Evolutionary conservation across 176 grass and related monocot genomes (phyloP), one percentile per base, ranked within the genome.

Genomic region (Carex myosuroides): DNA sequence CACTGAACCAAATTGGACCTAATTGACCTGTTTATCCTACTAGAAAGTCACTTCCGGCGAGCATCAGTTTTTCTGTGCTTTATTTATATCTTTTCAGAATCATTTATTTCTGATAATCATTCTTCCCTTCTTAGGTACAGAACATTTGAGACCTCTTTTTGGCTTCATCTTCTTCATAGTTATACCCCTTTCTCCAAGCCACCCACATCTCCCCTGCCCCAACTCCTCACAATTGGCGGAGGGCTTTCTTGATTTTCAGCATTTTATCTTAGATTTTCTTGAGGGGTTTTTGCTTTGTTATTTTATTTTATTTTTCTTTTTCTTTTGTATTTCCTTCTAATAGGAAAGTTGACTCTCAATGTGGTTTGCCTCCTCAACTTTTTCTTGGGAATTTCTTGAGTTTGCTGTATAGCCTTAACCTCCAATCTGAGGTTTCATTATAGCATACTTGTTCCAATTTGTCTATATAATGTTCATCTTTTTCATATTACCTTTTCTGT

Each of bases 401-500:
- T 55, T 76, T 54, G 13, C 22, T 76, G 21, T 29, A 76, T 72
- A 24, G 22, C 4, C 10, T 20, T 74, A 22, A 74, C 42, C 70
- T 24, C 18, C 42, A 50, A 29, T 29, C 39, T 50, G 21, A 76
- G 3, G 11, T 76, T 16, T 76, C 22, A 17, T 53, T n/a, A 14
- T 6, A 22, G 33, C 0, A 8, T 39, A 37, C 37, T 18, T 73
- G 41, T 73, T 74, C 26, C 48, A 55, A 24, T 76, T 76, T 32
- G 44, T 55, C 21, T 54, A 76, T 76, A 76, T 54, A 53, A 26
- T 76, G 6, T 55, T 76, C 13, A 29, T 46, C 5, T 55, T 75
- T 54, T 55, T 76, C 48, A 55, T 76, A 16, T 76, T 76, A 22
- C n/a, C 70, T 76, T 76, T 54, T 76, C 10, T 75, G 69, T 24